These are phyloP conservation scores for Trametes elegans DNA, from an alignment of 768 basidiomycete genomes.

Conservation along the genomic window DNA sequence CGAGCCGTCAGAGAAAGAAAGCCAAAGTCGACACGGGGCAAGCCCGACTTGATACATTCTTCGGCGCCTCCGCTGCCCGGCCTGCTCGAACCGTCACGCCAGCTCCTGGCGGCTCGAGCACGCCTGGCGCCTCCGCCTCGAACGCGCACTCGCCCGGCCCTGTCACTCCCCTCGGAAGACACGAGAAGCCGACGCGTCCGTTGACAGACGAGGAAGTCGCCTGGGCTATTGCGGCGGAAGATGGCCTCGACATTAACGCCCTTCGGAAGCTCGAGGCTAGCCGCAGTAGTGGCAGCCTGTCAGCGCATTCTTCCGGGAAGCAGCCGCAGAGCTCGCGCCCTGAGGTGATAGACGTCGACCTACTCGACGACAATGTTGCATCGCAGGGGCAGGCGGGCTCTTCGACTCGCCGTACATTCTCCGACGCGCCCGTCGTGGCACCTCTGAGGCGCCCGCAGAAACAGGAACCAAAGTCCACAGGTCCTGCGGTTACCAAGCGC, in stretches of 20 bases:
- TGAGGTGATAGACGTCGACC: slow-evolving; percentile 36
- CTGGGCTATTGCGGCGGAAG: slow-evolving; percentile 23
- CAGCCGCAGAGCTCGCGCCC: not conserved
- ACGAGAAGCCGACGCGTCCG: not conserved
- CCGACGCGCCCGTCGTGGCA: not conserved
- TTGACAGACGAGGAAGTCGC: slow-evolving; percentile 22
- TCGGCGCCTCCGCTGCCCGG: slow-evolving; percentile 15
- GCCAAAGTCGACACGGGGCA: slow-evolving; percentile 17
- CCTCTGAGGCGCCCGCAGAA: not conserved
- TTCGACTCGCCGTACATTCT: not conserved
- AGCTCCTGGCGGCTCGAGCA: not conserved
- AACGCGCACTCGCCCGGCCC: not conserved
- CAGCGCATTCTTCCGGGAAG: not conserved
- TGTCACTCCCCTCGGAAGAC: not conserved
- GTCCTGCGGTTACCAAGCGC: not conserved
- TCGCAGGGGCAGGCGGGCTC: not conserved
- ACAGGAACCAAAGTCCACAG: too few species aligned
- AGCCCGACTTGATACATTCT: slow-evolving; percentile 24
- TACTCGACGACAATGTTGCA: slow-evolving; percentile 25
- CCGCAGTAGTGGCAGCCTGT: not conserved
- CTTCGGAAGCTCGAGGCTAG: slow-evolving; percentile 21
- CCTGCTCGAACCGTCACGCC: too few species aligned
- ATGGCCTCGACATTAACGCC: slow-evolving; percentile 25
- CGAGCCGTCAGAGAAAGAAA: slow-evolving; percentile 21
- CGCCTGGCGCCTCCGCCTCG: not conserved